Evolutionary conservation across 1,284 basidiomycete genomes (phyloP).

Genomic region (Thelephora terrestris): DNA sequence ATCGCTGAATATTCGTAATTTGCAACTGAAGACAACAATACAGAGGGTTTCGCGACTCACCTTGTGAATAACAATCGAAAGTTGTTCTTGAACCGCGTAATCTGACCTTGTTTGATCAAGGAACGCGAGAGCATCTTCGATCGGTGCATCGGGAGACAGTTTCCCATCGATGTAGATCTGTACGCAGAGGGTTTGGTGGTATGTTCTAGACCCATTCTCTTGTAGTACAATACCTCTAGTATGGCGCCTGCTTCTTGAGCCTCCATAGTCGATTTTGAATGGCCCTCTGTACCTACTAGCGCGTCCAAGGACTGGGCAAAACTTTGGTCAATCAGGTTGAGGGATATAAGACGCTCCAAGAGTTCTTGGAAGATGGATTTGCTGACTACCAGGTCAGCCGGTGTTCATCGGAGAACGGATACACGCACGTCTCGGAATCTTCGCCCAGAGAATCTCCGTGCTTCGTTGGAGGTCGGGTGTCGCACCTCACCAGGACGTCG

Average conservation of each 20-base stretch:
- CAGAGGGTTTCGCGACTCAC: slow-evolving; percentile 25
- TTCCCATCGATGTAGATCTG: slow-evolving; percentile 54
- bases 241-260: slow-evolving; percentile 46
- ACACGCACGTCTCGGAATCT: slow-evolving; percentile 2
- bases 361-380: slow-evolving; percentile 41
- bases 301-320: slow-evolving; percentile 43
- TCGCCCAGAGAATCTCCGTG: slow-evolving; percentile 13
- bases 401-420: not conserved
- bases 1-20: slow-evolving; percentile 33
- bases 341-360: slow-evolving; percentile 42
- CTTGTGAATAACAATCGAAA: slow-evolving; percentile 48
- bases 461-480: slow-evolving; percentile 10
- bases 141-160: slow-evolving; percentile 41
- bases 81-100: slow-evolving; percentile 44
- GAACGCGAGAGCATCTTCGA: slow-evolving; percentile 40
- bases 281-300: slow-evolving; percentile 35
- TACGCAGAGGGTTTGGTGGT: slow-evolving; percentile 1
- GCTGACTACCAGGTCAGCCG: slow-evolving; percentile 24
- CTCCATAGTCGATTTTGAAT: slow-evolving; percentile 41
- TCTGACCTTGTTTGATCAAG: slow-evolving; percentile 53
- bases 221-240: slow-evolving; percentile 34
- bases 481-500: slow-evolving; percentile 34
- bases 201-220: slow-evolving; percentile 1
- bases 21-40: not conserved
- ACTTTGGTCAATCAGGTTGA: slow-evolving; percentile 45